phyloP scores from a whole-genome alignment of 2,329 filamentous ascomycete genomes.

The Colletotrichum destructivum region DNA sequence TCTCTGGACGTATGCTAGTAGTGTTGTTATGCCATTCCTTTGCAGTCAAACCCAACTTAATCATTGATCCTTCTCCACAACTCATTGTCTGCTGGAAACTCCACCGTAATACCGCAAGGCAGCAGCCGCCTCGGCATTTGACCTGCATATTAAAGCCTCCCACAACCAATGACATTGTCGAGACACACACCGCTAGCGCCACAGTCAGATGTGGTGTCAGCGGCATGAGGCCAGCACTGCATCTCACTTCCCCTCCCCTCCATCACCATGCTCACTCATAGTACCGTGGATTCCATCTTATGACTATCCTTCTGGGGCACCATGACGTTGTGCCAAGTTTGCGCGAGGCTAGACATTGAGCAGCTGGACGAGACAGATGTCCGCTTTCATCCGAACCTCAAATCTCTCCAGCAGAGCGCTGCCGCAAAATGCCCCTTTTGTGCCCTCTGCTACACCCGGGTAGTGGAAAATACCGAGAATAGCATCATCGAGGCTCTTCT shows the following conservation, averaged over 20 bases:
- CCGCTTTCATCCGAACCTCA: slow-evolving; percentile 12
- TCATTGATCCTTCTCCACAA: too few relatives aligned
- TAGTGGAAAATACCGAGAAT: neutral
- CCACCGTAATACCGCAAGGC: too few relatives aligned
- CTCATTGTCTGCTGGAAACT: too few relatives aligned
- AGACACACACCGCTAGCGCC: neutral
- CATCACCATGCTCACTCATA: neutral
- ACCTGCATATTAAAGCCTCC: neutral
- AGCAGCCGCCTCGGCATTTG: neutral
- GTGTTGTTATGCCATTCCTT: too few relatives aligned
- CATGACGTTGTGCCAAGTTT: slow-evolving; percentile 13
- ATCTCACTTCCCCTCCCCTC: neutral
- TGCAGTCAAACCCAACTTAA: too few relatives aligned
- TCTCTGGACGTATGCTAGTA: too few relatives aligned
- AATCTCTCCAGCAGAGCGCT: slow-evolving; percentile 2
- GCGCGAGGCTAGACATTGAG: neutral
- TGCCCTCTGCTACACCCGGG: neutral
- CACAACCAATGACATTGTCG: neutral
- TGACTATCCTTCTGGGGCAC: neutral
- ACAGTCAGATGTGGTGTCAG: neutral
- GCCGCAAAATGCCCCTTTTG: slow-evolving; percentile 8
- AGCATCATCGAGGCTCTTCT: slow-evolving; percentile 13
- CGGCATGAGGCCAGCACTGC: neutral
- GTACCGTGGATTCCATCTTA: neutral
- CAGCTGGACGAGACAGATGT: slow-evolving; percentile 7